Evolutionary conservation across 2,329 filamentous ascomycete species (phyloP).

Genomic region (Ophiostoma himal-ulmi): DNA sequence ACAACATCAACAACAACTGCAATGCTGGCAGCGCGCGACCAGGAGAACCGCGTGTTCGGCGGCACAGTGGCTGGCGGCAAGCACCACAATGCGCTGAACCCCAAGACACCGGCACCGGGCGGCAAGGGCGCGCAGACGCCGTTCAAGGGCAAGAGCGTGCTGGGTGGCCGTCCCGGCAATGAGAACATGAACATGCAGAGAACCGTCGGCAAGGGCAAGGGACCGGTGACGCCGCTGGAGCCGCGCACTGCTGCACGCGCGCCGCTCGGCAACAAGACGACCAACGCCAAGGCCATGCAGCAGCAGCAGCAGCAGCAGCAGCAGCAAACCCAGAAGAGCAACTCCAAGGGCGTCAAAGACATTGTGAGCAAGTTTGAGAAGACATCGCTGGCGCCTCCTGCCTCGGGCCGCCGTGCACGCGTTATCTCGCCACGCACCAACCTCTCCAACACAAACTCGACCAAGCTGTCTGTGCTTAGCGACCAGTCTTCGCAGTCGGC

Average conservation of each 20-base stretch:
- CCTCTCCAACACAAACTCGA: constrained; percentile 36
- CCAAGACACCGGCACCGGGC: constrained; percentile 67
- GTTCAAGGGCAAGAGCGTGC: constrained; percentile 67
- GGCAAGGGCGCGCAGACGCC: constrained; percentile 65
- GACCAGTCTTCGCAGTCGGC: constrained; percentile 8
- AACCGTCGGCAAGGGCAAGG: constrained; percentile 48
- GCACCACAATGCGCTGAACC: constrained; percentile 65
- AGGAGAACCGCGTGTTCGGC: constrained; percentile 78
- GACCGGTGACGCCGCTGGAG: constrained; percentile 67
- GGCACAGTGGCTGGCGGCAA: constrained; percentile 61
- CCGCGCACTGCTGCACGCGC: constrained; percentile 59
- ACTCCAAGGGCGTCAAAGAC: constrained; percentile 47
- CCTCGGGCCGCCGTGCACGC: constrained; percentile 53
- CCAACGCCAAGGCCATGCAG: constrained; percentile 66
- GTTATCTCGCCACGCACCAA: constrained; percentile 45
- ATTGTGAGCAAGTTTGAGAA: constrained; percentile 56
- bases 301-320: constrained; percentile 31
- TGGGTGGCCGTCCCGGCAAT: constrained; percentile 51
- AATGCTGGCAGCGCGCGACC: constrained; percentile 76
- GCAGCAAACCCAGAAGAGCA: constrained; percentile 28
- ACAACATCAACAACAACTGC: neutral
- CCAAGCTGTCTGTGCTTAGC: constrained; percentile 59
- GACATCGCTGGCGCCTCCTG: constrained; percentile 46
- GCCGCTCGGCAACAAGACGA: constrained; percentile 88
- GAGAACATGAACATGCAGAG: constrained; percentile 50